Conservation (phyloP, 1,284 basidiomycete genomes). For the Microbotryomycetes sp. region DNA sequence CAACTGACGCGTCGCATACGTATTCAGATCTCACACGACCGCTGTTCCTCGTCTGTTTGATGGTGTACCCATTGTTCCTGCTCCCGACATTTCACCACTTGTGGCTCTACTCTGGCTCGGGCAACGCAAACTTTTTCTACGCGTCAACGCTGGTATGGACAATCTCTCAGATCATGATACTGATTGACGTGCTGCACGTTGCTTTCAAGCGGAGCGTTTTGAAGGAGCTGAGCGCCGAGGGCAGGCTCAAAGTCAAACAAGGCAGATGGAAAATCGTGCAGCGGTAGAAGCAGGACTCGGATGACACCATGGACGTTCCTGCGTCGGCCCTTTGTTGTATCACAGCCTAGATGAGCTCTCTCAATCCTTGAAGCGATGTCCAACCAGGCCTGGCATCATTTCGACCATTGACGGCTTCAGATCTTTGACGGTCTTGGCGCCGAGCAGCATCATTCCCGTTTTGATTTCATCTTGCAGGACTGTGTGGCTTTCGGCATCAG, state of each 20-base stretch:
- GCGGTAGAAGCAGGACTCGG: too few relatives aligned
- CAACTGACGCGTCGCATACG: too few relatives aligned
- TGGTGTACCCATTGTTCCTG: constrained; percentile 75
- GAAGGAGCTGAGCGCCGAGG: constrained; percentile 4
- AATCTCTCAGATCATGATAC: constrained; percentile 12
- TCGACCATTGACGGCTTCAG: constrained; percentile 26
- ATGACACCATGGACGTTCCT: not conserved
- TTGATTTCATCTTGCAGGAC: constrained; percentile 39
- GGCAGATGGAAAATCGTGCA: constrained; percentile 24
- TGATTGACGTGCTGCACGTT: constrained; percentile 18
- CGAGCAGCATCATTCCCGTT: constrained; percentile 39
- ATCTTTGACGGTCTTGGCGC: constrained; percentile 35
- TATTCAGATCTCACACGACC: constrained; percentile 73
- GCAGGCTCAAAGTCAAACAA: constrained; percentile 3
- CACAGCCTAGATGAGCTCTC: not conserved
- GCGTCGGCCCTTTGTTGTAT: not conserved
- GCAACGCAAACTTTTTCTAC: constrained; percentile 98
- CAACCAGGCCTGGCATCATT: not conserved
- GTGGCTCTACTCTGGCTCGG: constrained; percentile 86
- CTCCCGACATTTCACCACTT: constrained; percentile 86
- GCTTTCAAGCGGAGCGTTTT: constrained; percentile 10
- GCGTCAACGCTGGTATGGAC: constrained; percentile 88
- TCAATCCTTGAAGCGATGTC: not conserved
- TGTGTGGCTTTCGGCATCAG: not conserved
- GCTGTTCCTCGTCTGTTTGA: constrained; percentile 72